Percentiles rank a stretch among this genome's conserved stretches.
phyloP scores from a whole-genome alignment of 495 filamentous ascomycete genomes.

The Neurospora tetraspora region DNA sequence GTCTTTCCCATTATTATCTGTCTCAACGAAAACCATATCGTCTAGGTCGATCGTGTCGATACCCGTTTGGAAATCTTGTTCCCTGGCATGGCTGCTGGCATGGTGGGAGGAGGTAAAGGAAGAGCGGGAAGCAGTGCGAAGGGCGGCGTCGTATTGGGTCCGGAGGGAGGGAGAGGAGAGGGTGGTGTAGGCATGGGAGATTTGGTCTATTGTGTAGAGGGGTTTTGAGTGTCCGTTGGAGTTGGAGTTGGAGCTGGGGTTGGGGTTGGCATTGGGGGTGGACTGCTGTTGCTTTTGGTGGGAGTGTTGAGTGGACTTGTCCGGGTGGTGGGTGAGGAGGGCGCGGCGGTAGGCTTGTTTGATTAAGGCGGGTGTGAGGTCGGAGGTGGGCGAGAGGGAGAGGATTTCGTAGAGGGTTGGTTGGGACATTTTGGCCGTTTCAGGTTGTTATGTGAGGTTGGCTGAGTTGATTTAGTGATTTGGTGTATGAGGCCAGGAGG shows the following conservation, averaged over 20 bases:
- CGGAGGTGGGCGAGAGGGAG: constrained; percentile 19
- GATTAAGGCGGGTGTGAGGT: constrained; percentile 27
- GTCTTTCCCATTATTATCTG: background rate
- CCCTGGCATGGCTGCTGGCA: too few species aligned
- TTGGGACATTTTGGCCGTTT: background rate
- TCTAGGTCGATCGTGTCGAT: constrained; percentile 78
- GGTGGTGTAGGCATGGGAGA: constrained; percentile 62
- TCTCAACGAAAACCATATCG: constrained; percentile 52
- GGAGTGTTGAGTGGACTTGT: constrained; percentile 41
- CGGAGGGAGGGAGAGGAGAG: constrained; percentile 51
- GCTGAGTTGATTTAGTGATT: background rate
- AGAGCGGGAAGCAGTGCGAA: constrained; percentile 23
- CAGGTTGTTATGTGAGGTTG: background rate
- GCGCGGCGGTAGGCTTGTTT: constrained; percentile 73
- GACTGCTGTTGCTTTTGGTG: too few species aligned
- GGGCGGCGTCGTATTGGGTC: constrained; percentile 52
- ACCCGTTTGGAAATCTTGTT: constrained; percentile 48
- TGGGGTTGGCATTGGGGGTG: background rate
- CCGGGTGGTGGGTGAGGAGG: constrained; percentile 70
- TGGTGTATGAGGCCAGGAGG: background rate
- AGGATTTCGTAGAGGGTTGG: constrained; percentile 39
- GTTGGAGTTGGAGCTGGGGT: constrained; percentile 3
- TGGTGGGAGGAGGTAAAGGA: background rate
- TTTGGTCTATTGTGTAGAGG: constrained; percentile 57
- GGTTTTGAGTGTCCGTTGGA: background rate